A percentile compares a stretch with the other conserved stretches of the same genome.
phyloP scores from a whole-genome alignment of 164 flowering plant genomes.

The Dillenia suffruticosa region DNA sequence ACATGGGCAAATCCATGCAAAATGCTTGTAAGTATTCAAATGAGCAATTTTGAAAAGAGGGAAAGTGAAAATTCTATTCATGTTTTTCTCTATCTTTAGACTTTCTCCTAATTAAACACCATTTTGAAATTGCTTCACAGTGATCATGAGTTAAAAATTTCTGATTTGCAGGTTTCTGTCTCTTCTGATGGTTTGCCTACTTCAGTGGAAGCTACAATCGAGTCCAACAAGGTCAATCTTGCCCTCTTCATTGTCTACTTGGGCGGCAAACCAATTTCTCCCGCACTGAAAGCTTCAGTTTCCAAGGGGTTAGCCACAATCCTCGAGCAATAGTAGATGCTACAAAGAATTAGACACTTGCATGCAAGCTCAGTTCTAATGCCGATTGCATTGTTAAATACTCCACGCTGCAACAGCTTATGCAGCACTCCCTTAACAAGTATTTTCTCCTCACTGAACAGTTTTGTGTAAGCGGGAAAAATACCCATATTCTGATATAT shows the following conservation, averaged over 20 bases:
- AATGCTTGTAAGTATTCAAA: conserved; percentile 57
- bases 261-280: conserved; percentile 75
- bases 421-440: no score
- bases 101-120: neutral
- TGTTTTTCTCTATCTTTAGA: neutral
- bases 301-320: conserved; percentile 39
- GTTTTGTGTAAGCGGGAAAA: no score
- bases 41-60: no score
- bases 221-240: conserved; percentile 47
- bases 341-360: neutral
- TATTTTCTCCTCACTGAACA: no score
- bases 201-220: conserved; percentile 61
- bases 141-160: no score
- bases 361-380: no score
- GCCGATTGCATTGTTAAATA: no score
- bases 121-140: neutral
- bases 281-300: conserved; percentile 71
- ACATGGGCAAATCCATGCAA: conserved; percentile 76
- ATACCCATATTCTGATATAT: no score
- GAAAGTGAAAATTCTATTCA: neutral
- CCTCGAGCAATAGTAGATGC: conserved; percentile 29
- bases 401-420: no score
- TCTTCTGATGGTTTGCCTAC: conserved; percentile 62
- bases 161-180: conserved; percentile 51
- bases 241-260: conserved; percentile 82